phyloP scores from a whole-genome alignment of 2,329 filamentous ascomycete species.

The Nigrospora osmanthi region DNA sequence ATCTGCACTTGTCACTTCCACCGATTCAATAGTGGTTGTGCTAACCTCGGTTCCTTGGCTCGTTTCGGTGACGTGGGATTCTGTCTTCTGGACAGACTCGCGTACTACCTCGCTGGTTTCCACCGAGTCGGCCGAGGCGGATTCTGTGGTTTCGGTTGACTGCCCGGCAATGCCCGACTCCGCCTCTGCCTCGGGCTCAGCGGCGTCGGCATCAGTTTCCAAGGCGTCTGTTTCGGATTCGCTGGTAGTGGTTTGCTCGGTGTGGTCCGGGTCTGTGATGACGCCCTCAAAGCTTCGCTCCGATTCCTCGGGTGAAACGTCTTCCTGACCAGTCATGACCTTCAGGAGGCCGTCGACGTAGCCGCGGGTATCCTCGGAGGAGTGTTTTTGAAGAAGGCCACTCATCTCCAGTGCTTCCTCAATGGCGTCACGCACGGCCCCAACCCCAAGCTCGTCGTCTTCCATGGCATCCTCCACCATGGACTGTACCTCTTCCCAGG shows the following conservation, averaged over 20 bases:
- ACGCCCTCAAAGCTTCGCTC: not conserved
- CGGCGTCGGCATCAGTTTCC: too few species aligned
- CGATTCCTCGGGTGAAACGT: slow-evolving; percentile 4
- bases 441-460: slow-evolving; percentile 45
- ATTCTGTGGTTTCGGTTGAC: too few species aligned
- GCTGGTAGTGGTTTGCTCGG: slow-evolving; percentile 11
- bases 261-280: not conserved
- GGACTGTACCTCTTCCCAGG: slow-evolving; percentile 47
- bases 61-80: too few species aligned
- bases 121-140: too few species aligned
- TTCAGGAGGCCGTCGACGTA: slow-evolving; percentile 44
- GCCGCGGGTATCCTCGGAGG: slow-evolving; percentile 34
- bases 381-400: slow-evolving; percentile 38
- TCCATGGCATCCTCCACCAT: slow-evolving; percentile 50
- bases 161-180: too few species aligned
- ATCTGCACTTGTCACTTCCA: too few species aligned
- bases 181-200: too few species aligned
- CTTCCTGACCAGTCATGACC: slow-evolving; percentile 30
- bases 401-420: slow-evolving; percentile 47
- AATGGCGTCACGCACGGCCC: slow-evolving; percentile 44
- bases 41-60: too few species aligned
- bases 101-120: too few species aligned
- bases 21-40: too few species aligned
- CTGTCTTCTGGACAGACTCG: too few species aligned
- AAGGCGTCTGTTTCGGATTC: too few species aligned